phyloP scores from a whole-genome alignment of 768 basidiomycete genomes.

The Suillus alpinus region DNA sequence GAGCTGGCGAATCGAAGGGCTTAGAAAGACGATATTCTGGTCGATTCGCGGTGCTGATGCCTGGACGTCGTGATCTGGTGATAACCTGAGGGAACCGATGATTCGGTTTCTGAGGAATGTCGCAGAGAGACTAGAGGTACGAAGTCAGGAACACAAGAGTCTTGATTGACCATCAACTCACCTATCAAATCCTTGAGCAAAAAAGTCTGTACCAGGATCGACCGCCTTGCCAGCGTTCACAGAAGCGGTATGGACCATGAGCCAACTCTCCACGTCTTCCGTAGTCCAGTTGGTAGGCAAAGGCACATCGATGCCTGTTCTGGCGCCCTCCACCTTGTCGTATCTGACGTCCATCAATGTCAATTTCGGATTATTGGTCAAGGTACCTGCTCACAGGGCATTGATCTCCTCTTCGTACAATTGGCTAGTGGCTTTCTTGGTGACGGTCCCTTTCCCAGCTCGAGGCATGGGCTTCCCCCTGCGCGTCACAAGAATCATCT shows the following conservation, averaged over 20 bases:
- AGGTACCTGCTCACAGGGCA: constrained; percentile 32
- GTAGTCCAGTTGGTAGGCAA: constrained; percentile 25
- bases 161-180: constrained; percentile 2
- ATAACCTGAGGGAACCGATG: constrained; percentile 23
- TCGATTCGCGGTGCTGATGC: constrained; percentile 14
- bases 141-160: neutral
- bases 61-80: neutral
- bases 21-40: constrained; percentile 41
- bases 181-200: constrained; percentile 29
- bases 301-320: constrained; percentile 14
- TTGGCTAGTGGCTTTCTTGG: constrained; percentile 35
- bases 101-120: constrained; percentile 36
- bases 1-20: constrained; percentile 32
- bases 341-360: constrained; percentile 23
- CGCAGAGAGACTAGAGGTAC: constrained; percentile 26
- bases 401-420: constrained; percentile 47
- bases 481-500: constrained; percentile 48
- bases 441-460: constrained; percentile 44
- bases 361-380: neutral
- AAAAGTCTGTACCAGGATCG: constrained; percentile 14
- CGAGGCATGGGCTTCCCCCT: constrained; percentile 41
- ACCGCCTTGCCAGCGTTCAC: constrained; percentile 9
- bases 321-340: constrained; percentile 28
- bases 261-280: constrained; percentile 22
- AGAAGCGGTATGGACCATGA: constrained; percentile 20